phyloP scores from a whole-genome alignment of 2,329 filamentous ascomycete genomes.

The Aspergillus neotritici region DNA sequence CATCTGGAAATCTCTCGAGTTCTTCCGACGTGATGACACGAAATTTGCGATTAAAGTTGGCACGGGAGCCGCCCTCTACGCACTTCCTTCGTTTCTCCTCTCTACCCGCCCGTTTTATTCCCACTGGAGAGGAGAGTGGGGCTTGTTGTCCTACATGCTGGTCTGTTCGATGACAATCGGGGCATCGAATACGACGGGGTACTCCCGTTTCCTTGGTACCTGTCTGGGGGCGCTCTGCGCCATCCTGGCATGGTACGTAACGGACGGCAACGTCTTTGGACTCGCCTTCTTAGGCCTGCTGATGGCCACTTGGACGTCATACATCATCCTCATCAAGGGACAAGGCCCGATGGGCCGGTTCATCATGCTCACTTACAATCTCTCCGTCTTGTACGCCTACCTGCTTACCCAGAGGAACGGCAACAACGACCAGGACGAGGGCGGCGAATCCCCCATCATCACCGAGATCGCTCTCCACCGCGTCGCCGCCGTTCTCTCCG shows the following conservation, averaged over 20 bases:
- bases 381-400: constrained; percentile 90
- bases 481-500: constrained; percentile 76
- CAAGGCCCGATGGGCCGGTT: constrained; percentile 90
- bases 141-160: constrained; percentile 92
- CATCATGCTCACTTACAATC: constrained; percentile 91
- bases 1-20: constrained; percentile 50
- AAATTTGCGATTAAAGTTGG: constrained; percentile 90
- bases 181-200: constrained; percentile 87
- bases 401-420: constrained; percentile 74
- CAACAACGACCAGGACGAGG: constrained; percentile 79
- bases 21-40: constrained; percentile 60
- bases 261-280: constrained; percentile 64
- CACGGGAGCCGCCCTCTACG: constrained; percentile 80
- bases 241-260: constrained; percentile 69
- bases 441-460: constrained; percentile 76
- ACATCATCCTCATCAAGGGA: constrained; percentile 75
- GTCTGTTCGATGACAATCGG: constrained; percentile 98
- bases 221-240: constrained; percentile 72
- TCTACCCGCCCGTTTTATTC: constrained; percentile 72
- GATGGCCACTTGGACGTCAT: constrained; percentile 77
- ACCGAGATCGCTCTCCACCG: constrained; percentile 82
- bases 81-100: constrained; percentile 78
- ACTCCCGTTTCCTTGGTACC: constrained; percentile 80
- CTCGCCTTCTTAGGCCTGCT: constrained; percentile 79
- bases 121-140: constrained; percentile 94